Conservation (phyloP, 805 yeast genomes). For the Nakazawaea molendinolei region DNA sequence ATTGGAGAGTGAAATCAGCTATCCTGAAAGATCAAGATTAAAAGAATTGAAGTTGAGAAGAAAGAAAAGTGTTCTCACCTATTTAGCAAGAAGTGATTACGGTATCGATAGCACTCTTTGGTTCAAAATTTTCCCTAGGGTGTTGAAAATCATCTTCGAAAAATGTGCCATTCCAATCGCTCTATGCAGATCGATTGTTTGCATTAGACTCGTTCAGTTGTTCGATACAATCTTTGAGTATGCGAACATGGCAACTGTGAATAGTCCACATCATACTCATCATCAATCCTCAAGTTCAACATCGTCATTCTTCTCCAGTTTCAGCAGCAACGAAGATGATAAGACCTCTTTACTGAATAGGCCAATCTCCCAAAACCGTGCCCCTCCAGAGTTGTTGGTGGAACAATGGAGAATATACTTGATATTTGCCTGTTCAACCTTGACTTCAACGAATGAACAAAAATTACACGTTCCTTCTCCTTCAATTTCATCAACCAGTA, state of each 20-base stretch:
- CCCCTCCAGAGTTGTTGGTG: conserved; percentile 63
- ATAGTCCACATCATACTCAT: conserved; percentile 14
- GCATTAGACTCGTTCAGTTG: conserved; percentile 81
- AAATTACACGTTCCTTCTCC: conserved; percentile 55
- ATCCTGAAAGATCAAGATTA: conserved; percentile 73
- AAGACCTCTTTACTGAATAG: neutral
- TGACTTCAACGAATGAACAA: conserved; percentile 87
- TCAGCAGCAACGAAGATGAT: no score
- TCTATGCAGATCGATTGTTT: conserved; percentile 82
- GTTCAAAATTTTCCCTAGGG: conserved; percentile 79
- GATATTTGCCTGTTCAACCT: conserved; percentile 85
- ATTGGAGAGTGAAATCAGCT: conserved; percentile 45
- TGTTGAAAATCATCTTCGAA: conserved; percentile 66
- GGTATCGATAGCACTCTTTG: conserved; percentile 97
- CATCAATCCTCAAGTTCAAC: conserved; percentile 4
- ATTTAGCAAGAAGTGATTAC: conserved; percentile 83
- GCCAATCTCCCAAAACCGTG: conserved; percentile 8
- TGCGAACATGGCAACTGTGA: conserved; percentile 31
- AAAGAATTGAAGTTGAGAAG: conserved; percentile 50
- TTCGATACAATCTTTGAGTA: conserved; percentile 60
- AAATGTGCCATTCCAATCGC: conserved; percentile 92
- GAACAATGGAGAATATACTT: conserved; percentile 80
- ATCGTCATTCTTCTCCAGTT: conserved; percentile 4
- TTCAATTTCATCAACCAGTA: conserved; percentile 11
- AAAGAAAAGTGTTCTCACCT: conserved; percentile 61